These are phyloP conservation scores for Mycena leptocephala DNA, from an alignment of 768 basidiomycete species.

Conservation along the genomic window DNA sequence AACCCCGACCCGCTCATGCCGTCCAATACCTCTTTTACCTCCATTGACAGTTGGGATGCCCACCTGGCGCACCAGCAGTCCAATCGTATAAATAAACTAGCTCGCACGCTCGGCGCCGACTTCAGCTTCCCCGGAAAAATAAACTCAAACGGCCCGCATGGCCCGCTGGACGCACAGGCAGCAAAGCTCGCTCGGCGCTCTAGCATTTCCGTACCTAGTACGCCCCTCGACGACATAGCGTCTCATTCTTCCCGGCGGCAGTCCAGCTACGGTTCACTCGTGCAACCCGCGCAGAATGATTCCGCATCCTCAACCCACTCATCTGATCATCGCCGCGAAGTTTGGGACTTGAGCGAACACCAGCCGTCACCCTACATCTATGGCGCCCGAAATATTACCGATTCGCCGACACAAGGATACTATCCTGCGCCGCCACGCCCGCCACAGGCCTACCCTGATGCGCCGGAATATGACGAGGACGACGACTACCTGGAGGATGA, in stretches of 20 bases:
- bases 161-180: not conserved
- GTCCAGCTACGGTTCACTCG: not conserved
- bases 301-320: not conserved
- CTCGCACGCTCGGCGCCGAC: slow-evolving; percentile 13
- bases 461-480: not conserved
- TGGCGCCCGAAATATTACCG: not conserved
- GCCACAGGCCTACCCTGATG: not conserved
- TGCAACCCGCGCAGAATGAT: not conserved
- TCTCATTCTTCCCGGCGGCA: not conserved
- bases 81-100: not conserved
- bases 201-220: not conserved
- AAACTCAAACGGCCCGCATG: not conserved
- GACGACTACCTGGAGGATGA: not conserved
- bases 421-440: not conserved
- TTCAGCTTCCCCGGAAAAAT: not conserved
- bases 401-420: not conserved
- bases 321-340: not conserved
- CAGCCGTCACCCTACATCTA: not conserved
- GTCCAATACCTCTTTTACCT: not conserved
- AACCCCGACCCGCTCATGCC: slow-evolving; percentile 5
- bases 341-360: not conserved
- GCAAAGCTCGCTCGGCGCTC: not conserved
- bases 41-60: not conserved
- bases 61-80: not conserved
- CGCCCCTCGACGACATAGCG: not conserved